Percentiles rank a stretch among this genome's conserved stretches.
phyloP scores from a whole-genome alignment of 2,329 filamentous ascomycete genomes.

The Fusarium sp. region DNA sequence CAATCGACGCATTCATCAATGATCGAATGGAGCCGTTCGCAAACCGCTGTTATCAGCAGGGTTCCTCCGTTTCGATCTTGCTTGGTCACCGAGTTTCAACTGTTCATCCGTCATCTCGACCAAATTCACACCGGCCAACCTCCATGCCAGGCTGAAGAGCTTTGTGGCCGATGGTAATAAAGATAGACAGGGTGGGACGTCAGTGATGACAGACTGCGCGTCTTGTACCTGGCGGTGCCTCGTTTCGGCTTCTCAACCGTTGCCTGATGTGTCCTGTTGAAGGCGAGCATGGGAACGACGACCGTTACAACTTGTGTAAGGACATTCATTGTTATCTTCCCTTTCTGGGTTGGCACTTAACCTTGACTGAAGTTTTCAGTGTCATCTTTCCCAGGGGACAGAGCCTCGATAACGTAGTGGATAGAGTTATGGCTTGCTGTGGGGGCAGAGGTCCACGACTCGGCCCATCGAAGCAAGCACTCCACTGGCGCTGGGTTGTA shows the following conservation, averaged over 20 bases:
- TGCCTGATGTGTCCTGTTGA: constrained; percentile 21
- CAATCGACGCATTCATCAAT: constrained; percentile 38
- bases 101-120: constrained; percentile 7
- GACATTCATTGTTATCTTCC: constrained; percentile 19
- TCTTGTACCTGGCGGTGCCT: constrained; percentile 34
- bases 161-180: constrained; percentile 19
- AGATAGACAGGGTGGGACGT: constrained; percentile 34
- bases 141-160: constrained; percentile 30
- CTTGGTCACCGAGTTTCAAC: constrained; percentile 14
- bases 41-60: constrained; percentile 33
- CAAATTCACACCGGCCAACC: constrained; percentile 42
- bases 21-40: constrained; percentile 38
- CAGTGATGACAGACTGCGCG: constrained; percentile 37
- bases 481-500: constrained; percentile 10
- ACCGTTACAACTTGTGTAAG: constrained; percentile 38
- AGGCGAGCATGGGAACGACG: constrained; percentile 23
- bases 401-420: constrained; percentile 10
- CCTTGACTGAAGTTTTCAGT: constrained; percentile 9
- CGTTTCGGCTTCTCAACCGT: constrained; percentile 33
- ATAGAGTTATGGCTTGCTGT: constrained; percentile 22
- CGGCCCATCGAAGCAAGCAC: constrained; percentile 29
- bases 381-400: constrained; percentile 9
- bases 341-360: constrained; percentile 31
- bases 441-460: constrained; percentile 33
- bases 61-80: constrained; percentile 31